Conservation (phyloP, 2,329 filamentous ascomycete species). For the Catunica adiposa region DNA sequence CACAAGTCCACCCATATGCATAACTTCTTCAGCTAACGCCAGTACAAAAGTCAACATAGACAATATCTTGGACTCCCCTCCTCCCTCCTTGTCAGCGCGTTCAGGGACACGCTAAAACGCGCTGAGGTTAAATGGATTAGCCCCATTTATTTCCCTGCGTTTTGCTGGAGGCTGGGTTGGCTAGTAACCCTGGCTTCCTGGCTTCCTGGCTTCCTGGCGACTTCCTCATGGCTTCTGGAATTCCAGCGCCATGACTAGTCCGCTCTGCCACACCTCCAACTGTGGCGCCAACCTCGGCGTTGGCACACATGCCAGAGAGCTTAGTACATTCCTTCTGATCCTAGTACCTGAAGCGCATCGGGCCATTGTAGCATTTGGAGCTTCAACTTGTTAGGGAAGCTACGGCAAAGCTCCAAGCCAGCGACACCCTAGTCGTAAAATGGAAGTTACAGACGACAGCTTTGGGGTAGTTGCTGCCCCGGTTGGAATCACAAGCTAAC, state of each 20-base stretch:
- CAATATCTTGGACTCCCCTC: not conserved
- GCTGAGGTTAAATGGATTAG: not conserved
- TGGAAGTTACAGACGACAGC: not conserved
- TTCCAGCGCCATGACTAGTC: not conserved
- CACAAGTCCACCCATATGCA: not conserved
- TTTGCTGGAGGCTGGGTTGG: not conserved
- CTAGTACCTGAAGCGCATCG: not conserved
- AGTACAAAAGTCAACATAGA: not conserved
- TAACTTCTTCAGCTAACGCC: too few relatives aligned
- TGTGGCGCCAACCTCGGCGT: conserved; percentile 14
- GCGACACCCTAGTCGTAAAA: not conserved
- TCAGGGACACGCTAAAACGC: not conserved
- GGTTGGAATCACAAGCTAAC: not conserved
- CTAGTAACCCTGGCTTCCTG: not conserved
- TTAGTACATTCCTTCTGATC: not conserved
- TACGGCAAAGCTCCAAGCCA: not conserved
- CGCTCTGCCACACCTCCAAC: not conserved
- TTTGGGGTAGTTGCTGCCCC: not conserved
- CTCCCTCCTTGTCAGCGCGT: not conserved
- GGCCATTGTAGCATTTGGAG: too few relatives aligned
- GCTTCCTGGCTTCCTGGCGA: not conserved
- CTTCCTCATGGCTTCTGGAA: not conserved
- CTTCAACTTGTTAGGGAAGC: conserved; percentile 6
- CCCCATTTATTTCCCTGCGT: not conserved
- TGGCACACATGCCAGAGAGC: conserved; percentile 13